phyloP scores from a whole-genome alignment of 805 yeast species.

The Starmerella powellii region DNA sequence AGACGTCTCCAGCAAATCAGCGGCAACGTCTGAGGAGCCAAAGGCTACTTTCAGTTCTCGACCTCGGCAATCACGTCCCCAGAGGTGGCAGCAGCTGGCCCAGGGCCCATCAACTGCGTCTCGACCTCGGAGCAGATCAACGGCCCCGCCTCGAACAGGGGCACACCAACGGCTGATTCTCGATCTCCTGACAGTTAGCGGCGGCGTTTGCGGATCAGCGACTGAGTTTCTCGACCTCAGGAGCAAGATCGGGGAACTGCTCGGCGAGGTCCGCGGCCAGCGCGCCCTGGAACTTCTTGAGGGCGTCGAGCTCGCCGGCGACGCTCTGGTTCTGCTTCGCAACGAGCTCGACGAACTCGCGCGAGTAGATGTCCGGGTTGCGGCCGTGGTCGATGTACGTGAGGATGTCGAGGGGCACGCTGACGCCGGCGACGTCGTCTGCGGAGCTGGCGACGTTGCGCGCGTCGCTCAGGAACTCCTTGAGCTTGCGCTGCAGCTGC shows the following conservation, averaged over 20 bases:
- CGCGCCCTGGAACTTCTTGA: slow-evolving; percentile 46
- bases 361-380: slow-evolving; percentile 91
- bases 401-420: slow-evolving; percentile 64
- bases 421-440: slow-evolving; percentile 12
- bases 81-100: too few species aligned
- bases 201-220: too few species aligned
- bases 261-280: slow-evolving; percentile 56
- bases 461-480: slow-evolving; percentile 18
- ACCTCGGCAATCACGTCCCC: too few species aligned
- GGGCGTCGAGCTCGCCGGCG: slow-evolving; percentile 70
- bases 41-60: too few species aligned
- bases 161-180: too few species aligned
- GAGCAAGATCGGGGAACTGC: slow-evolving; percentile 67
- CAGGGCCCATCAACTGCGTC: too few species aligned
- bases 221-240: slow-evolving; percentile 32
- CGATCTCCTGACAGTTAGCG: too few species aligned
- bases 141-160: too few species aligned
- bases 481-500: slow-evolving; percentile 33
- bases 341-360: slow-evolving; percentile 94
- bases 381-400: slow-evolving; percentile 92
- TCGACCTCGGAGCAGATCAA: too few species aligned
- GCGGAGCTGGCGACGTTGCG: slow-evolving; percentile 14
- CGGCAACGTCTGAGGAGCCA: too few species aligned
- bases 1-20: too few species aligned
- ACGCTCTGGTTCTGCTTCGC: slow-evolving; percentile 77